Base-by-base conservation (phyloP, 768 basidiomycete species). In the Gymnopilus junonius region DNA sequence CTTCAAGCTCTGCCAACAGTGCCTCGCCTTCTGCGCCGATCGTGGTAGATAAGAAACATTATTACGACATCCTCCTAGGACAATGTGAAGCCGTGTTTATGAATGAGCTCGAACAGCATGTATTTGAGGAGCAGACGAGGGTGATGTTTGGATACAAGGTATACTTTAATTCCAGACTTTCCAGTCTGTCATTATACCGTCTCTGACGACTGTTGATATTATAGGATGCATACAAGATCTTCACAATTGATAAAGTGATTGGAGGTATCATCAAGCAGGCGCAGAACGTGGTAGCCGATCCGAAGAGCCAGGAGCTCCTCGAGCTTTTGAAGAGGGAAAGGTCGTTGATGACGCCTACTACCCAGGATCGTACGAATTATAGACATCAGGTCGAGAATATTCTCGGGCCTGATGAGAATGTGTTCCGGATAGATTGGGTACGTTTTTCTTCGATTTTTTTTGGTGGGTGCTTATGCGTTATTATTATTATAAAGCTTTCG, bases 231-330 rank as follows among this genome's bases (percentile, higher is more conserved):
- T 98, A 94, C 75, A 91, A 90, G 71, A 86, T 95, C 70, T 99
- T 97, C 75, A 98, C 97, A 0, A 81, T 97, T 25, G 97, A 99
- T 77, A 95, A 97, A 75, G 82, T 98, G 35, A 84, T 98, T 43
- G 92, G 91, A 1, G 82, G 87, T 1, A 83, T 98, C 63, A 88
- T 99, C 75, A 98, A 97, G 73, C 94, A 96, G 79, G 93, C 92
- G 15, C 92, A 93, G 70, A 73, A 82, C n/a, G 78, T 90, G 32
- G 79, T 92, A n/a, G 73, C 83, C 1, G 92, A 93, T 66, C 69
- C 83, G 2, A 89, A 87, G 69, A 89, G 88, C 70, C 89, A 90
- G 67, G 90, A 93, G 25, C 77, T 93, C 8, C 79, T 91, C 5
- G 91, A 93, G 57, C 75, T 86, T 17, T 75, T 94, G 61, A 90